Conservation (phyloP, 1,139 yeast species). For the Suhomyces taliae region DNA sequence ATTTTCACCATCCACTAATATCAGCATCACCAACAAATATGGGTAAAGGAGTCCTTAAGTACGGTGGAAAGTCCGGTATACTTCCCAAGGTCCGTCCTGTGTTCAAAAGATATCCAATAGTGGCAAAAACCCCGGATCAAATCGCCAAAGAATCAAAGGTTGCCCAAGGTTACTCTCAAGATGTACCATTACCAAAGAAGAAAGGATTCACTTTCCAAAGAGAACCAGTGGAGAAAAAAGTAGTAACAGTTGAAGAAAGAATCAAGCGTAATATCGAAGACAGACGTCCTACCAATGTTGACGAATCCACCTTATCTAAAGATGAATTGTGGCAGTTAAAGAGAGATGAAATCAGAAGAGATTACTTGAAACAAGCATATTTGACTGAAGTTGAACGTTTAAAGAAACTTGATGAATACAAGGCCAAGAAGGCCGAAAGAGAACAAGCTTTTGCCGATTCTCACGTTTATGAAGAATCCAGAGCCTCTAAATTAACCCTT, state of each 20-base stretch:
- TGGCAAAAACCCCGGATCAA: constrained; percentile 46
- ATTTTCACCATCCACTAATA: neutral
- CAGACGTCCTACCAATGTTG: constrained; percentile 32
- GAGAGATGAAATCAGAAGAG: constrained; percentile 70
- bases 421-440: constrained; percentile 25
- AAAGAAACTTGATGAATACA: constrained; percentile 30
- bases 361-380: constrained; percentile 68
- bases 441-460: constrained; percentile 26
- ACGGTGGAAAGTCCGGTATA: constrained; percentile 77
- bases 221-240: constrained; percentile 50
- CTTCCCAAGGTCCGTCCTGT: constrained; percentile 76
- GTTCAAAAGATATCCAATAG: constrained; percentile 60
- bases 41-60: constrained; percentile 54
- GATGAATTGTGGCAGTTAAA: constrained; percentile 56
- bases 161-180: constrained; percentile 72
- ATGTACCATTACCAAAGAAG: constrained; percentile 69
- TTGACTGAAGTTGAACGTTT: constrained; percentile 47
- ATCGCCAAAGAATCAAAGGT: constrained; percentile 42
- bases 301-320: constrained; percentile 37
- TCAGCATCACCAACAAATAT: constrained; percentile 19
- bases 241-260: constrained; percentile 58
- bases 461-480: constrained; percentile 25
- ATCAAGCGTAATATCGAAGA: constrained; percentile 54
- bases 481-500: constrained; percentile 63
- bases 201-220: constrained; percentile 44